phyloP scores from a whole-genome alignment of 495 filamentous ascomycete species.

The Tetracladium marchalianum region DNA sequence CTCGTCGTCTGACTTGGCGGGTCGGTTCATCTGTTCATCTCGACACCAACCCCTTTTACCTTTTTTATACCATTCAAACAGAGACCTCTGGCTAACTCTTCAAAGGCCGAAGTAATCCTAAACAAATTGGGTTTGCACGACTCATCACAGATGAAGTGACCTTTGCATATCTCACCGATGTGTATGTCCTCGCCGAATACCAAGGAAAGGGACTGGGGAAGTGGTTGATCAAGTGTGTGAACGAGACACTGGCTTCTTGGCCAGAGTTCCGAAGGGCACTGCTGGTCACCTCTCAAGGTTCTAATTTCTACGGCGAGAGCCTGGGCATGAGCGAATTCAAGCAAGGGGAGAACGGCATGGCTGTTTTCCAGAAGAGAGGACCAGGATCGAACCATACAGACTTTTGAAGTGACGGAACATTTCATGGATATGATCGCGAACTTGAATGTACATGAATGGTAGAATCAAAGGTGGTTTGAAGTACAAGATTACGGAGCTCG shows the following conservation, averaged over 20 bases:
- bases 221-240: slow-evolving; percentile 51
- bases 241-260: slow-evolving; percentile 44
- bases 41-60: neutral
- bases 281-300: slow-evolving; percentile 33
- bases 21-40: slow-evolving; percentile 8
- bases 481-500: too few species aligned
- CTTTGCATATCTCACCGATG: slow-evolving; percentile 60
- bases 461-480: too few species aligned
- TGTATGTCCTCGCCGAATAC: slow-evolving; percentile 47
- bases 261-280: slow-evolving; percentile 45
- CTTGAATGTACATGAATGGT: too few species aligned
- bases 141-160: slow-evolving; percentile 56
- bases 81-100: neutral
- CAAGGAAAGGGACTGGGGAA: slow-evolving; percentile 50
- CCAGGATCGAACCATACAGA: neutral
- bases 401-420: too few species aligned
- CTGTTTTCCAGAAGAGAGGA: slow-evolving; percentile 17
- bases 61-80: slow-evolving; percentile 5
- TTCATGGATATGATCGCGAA: too few species aligned
- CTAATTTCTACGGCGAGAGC: slow-evolving; percentile 35
- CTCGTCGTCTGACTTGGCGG: slow-evolving; percentile 22
- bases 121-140: slow-evolving; percentile 48
- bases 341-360: slow-evolving; percentile 19
- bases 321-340: slow-evolving; percentile 34
- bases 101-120: slow-evolving; percentile 3